phyloP scores from a whole-genome alignment of 179 eudicot species.

The Amaranthus tricolor region DNA sequence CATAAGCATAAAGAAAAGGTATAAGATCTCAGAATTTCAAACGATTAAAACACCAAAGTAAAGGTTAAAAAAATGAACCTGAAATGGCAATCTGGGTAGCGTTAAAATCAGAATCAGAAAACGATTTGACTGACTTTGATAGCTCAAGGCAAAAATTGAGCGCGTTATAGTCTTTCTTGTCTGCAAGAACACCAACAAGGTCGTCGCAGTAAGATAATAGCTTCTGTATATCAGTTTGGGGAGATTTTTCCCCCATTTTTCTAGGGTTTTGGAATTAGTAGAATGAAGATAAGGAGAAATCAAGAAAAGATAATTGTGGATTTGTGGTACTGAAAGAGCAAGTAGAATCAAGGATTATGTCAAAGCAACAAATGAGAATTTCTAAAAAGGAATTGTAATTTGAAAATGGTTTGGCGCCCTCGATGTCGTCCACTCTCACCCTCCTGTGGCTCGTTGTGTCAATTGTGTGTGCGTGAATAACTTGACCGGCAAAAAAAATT shows the following conservation, averaged over 20 bases:
- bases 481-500: too few species aligned
- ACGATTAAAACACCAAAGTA: not conserved
- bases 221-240: slow-evolving; percentile 25
- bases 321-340: too few species aligned
- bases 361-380: not conserved
- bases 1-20: not conserved
- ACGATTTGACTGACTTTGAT: slow-evolving; percentile 17
- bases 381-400: not conserved
- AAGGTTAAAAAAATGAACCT: slow-evolving; percentile 6
- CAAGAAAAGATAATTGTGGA: not conserved
- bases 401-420: slow-evolving; percentile 24
- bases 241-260: slow-evolving; percentile 32
- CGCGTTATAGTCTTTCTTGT: slow-evolving; percentile 19
- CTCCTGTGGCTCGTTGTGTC: not conserved
- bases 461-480: too few species aligned
- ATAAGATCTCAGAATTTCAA: not conserved
- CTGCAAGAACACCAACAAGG: slow-evolving; percentile 26
- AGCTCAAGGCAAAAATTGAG: slow-evolving; percentile 19
- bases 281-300: not conserved
- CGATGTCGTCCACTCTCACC: not conserved
- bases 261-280: not conserved
- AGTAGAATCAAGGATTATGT: not conserved
- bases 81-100: slow-evolving; percentile 30
- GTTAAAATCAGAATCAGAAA: slow-evolving; percentile 25
- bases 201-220: slow-evolving; percentile 28